Conservation (phyloP, 768 basidiomycete genomes). For the Leccinellum luteum region DNA sequence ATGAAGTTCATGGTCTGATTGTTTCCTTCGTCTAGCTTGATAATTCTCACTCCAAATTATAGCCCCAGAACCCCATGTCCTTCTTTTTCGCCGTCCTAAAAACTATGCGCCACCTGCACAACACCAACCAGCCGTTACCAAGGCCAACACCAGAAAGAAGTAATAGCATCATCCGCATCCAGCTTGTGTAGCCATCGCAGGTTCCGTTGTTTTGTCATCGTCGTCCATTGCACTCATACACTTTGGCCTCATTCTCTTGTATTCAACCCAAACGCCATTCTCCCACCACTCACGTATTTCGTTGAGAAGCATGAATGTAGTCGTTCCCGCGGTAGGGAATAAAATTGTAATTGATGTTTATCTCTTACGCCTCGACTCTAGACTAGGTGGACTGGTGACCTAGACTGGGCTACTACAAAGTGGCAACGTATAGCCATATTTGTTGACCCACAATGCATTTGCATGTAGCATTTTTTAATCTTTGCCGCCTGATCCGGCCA, state of each 20-base stretch:
- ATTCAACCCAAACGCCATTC: conserved; percentile 5
- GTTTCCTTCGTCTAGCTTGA: background rate
- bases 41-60: conserved; percentile 13
- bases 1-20: conserved; percentile 86
- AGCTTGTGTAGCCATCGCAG: conserved; percentile 17
- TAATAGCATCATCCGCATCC: conserved; percentile 20
- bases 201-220: conserved; percentile 21
- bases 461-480: background rate
- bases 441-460: background rate
- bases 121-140: conserved; percentile 35
- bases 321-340: conserved; percentile 8
- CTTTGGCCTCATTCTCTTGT: conserved; percentile 11
- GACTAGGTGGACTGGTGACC: background rate
- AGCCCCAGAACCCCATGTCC: conserved; percentile 93
- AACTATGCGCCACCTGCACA: conserved; percentile 58
- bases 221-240: conserved; percentile 20
- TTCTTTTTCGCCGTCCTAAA: conserved; percentile 85
- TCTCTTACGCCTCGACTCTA: conserved; percentile 7
- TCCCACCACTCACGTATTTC: conserved; percentile 5
- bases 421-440: background rate
- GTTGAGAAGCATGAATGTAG: conserved; percentile 8
- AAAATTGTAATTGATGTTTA: conserved; percentile 8
- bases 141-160: conserved; percentile 45
- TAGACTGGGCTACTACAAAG: background rate
- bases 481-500: background rate